phyloP scores from a whole-genome alignment of 2,329 filamentous ascomycete genomes.

The Cladosporium sp. region DNA sequence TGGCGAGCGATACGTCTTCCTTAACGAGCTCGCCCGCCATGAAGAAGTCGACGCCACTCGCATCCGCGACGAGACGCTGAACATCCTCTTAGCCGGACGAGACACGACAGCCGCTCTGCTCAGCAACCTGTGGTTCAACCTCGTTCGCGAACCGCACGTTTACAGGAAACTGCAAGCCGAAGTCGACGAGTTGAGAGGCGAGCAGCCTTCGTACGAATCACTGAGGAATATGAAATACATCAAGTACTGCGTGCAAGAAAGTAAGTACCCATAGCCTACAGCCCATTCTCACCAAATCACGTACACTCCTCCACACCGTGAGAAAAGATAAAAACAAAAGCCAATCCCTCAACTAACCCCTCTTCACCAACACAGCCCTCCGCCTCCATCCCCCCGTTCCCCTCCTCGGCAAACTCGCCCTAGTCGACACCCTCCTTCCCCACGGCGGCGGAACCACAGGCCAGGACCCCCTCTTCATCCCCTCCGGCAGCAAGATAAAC shows the following conservation, averaged over 20 bases:
- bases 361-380: conserved; percentile 35
- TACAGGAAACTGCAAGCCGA: conserved; percentile 22
- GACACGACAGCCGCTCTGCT: conserved; percentile 50
- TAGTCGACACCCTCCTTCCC: conserved; percentile 71
- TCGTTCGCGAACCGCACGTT: conserved; percentile 19
- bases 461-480: conserved; percentile 48
- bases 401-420: conserved; percentile 67
- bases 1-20: conserved; percentile 51
- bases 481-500: conserved; percentile 24
- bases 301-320: too few relatives aligned
- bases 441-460: conserved; percentile 51
- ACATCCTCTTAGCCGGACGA: conserved; percentile 48
- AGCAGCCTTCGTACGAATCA: conserved; percentile 39
- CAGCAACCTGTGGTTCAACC: conserved; percentile 35
- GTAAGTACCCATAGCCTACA: conserved; percentile 19
- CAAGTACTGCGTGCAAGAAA: conserved; percentile 60
- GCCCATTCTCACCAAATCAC: too few relatives aligned
- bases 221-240: conserved; percentile 28
- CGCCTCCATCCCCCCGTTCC: conserved; percentile 72
- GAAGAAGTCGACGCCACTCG: conserved; percentile 37
- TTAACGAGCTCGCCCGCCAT: conserved; percentile 52
- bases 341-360: too few relatives aligned
- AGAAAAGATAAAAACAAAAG: too few relatives aligned
- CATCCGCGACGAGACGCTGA: conserved; percentile 41
- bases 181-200: conserved; percentile 18